Percentiles rank a stretch among this genome's conserved stretches.
Conservation (phyloP, 2,329 filamentous ascomycete genomes). For the Allantophomopsis lycopodina region DNA sequence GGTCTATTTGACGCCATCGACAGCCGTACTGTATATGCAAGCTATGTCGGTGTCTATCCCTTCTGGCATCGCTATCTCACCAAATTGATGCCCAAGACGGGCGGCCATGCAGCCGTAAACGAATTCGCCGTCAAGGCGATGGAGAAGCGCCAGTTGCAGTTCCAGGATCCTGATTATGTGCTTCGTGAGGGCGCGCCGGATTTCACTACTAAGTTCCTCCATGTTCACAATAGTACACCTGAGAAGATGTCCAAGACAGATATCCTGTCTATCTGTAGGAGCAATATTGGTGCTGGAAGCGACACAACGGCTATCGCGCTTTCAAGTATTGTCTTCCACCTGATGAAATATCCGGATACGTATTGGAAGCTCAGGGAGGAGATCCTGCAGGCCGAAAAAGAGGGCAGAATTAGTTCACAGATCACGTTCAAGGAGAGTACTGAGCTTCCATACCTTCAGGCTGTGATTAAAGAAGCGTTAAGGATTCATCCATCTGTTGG, state of each 20-base stretch:
- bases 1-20: constrained; percentile 26
- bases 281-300: constrained; percentile 18
- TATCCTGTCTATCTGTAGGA: constrained; percentile 10
- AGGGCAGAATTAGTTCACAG: constrained; percentile 11
- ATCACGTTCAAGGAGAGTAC: constrained; percentile 24
- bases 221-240: constrained; percentile 19
- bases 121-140: constrained; percentile 9
- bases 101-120: constrained; percentile 7
- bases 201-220: constrained; percentile 28
- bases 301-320: constrained; percentile 35
- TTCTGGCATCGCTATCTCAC: constrained; percentile 23
- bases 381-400: constrained; percentile 12
- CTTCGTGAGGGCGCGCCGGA: constrained; percentile 13
- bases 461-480: constrained; percentile 36
- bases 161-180: constrained; percentile 6
- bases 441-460: constrained; percentile 34
- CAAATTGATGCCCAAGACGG: constrained; percentile 9
- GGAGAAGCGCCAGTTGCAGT: constrained; percentile 3
- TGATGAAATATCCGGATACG: constrained; percentile 20
- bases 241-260: constrained; percentile 21
- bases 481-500: constrained; percentile 33
- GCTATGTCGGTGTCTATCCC: constrained; percentile 26
- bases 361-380: constrained; percentile 16
- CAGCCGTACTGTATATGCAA: constrained; percentile 20
- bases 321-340: constrained; percentile 26